Evolutionary conservation across 176 grass and related monocot species (phyloP).

Genomic region (Puccinellia tenuiflora): DNA sequence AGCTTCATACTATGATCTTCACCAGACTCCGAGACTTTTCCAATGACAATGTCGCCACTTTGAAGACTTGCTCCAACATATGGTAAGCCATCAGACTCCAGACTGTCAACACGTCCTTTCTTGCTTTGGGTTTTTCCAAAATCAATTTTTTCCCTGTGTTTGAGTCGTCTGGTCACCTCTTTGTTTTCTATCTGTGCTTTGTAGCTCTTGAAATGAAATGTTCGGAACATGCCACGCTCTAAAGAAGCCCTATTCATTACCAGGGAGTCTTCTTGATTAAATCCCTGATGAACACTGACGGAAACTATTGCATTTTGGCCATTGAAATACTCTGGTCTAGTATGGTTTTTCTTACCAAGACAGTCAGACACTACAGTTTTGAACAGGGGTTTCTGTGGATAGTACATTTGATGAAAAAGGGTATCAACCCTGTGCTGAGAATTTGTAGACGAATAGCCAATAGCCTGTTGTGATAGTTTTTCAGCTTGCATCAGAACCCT

Average conservation of each 20-base stretch:
- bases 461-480: constrained; percentile 82
- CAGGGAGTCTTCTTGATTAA: constrained; percentile 90
- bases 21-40: constrained; percentile 60
- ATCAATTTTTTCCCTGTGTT: constrained; percentile 47
- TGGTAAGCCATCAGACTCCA: constrained; percentile 78
- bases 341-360: constrained; percentile 42
- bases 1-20: constrained; percentile 70
- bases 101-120: constrained; percentile 64
- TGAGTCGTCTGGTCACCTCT: constrained; percentile 51
- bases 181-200: constrained; percentile 71
- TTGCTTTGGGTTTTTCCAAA: constrained; percentile 81
- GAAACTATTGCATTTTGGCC: constrained; percentile 86
- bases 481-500: constrained; percentile 77
- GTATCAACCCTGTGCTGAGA: constrained; percentile 57
- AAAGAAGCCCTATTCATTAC: constrained; percentile 84
- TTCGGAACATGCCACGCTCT: constrained; percentile 80
- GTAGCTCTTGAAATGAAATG: constrained; percentile 69
- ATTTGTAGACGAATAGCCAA: constrained; percentile 78
- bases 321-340: constrained; percentile 76
- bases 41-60: constrained; percentile 78
- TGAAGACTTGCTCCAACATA: constrained; percentile 82
- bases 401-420: constrained; percentile 71
- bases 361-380: constrained; percentile 71
- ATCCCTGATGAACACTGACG: constrained; percentile 77
- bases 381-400: constrained; percentile 85